Evolutionary conservation across 345 rosid species (phyloP), one percentile per base, ranked within the genome.

Genomic region (Rhizophora mangle): DNA sequence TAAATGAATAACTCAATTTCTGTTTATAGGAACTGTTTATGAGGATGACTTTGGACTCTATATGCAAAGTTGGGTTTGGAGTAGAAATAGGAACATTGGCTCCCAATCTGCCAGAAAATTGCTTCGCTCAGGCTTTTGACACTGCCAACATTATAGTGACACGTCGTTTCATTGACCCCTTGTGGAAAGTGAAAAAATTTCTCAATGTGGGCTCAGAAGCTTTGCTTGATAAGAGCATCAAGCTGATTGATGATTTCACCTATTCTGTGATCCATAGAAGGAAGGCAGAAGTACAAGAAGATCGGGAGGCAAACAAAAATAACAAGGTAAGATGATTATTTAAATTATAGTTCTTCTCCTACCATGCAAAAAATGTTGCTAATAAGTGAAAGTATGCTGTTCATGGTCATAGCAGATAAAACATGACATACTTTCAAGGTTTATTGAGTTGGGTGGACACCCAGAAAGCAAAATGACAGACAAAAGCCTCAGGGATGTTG

Each of bases 41-140:
- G 97, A 87, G 97, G 83, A 85, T 94, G 98, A 91, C 98, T 7
- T 68, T 88, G 70, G 98, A 89, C 78, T 94, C 97, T 24, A 94
- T 91, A 75, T 94, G 97, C 79, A 91, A 89, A 74, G 97, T 94
- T 51, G 98, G 98, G 52, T 94, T 91, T 76, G 97, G 98, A 47
- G 98, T 89, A 18, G 95, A 94, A 72, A 87, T 91, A 56, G 97
- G 98, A 69, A 86, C 97, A 32, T 62, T 91, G 72, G 88, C 89
- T 68, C 89, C 89, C 29, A 78, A 77, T 66, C 72, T 89, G 65
- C 93, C 96, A 34, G 93, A 88, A 4, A 91, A 87, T 69, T 56
- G 73, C 34, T 94, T 94, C 73, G 97, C 98, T 52, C 84, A 78
- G 62, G 93, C 98, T 61, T 94, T 94, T 22, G 98, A 94, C 68